Evolutionary conservation across 208 protist genomes (phyloP).

Genomic region (Trypanosomatidae sp.): DNA sequence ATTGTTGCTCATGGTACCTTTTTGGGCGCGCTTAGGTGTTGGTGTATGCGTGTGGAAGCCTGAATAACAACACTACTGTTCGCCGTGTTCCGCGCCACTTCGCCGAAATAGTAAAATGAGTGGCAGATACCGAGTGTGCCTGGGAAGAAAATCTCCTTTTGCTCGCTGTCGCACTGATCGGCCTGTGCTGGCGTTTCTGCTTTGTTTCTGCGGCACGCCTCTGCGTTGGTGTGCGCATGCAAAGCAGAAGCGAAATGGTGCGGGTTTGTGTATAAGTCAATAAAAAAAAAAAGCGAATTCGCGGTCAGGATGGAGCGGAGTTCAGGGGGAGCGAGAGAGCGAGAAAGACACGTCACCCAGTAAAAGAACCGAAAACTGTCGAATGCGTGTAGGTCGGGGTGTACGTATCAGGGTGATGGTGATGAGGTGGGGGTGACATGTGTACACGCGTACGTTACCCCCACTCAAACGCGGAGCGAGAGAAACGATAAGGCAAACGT

Average conservation of each 20-base stretch:
- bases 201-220: background rate
- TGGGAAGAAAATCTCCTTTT: background rate
- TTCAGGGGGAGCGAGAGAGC: background rate
- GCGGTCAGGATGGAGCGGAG: background rate
- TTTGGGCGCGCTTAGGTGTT: background rate
- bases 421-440: background rate
- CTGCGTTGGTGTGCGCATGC: constrained; percentile 6
- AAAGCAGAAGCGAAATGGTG: background rate
- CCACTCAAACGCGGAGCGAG: background rate
- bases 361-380: background rate
- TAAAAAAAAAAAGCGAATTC: background rate
- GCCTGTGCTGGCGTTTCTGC: background rate
- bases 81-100: background rate
- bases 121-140: too few species aligned
- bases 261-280: background rate
- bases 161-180: background rate
- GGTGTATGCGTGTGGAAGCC: background rate
- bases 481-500: background rate
- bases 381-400: background rate
- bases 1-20: constrained; percentile 10
- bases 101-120: background rate
- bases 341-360: background rate
- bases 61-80: background rate
- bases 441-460: background rate
- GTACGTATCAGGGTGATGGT: background rate